Evolutionary conservation across 2,329 filamentous ascomycete species (phyloP).

Genomic region (Lasiodiplodia citricola): DNA sequence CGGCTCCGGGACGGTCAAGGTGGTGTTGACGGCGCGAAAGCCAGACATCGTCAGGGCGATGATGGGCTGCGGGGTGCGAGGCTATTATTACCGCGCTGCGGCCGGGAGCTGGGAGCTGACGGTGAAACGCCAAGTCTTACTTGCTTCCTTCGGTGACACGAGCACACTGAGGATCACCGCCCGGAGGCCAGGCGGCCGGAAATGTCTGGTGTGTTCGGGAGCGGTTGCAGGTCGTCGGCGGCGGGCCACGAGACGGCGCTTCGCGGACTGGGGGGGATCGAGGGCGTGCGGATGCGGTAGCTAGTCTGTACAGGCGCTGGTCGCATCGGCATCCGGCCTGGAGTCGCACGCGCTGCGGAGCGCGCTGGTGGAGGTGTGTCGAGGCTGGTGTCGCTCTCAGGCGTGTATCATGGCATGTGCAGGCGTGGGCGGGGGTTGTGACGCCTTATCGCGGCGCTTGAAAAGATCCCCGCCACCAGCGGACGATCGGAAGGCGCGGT

Average conservation of each 20-base stretch:
- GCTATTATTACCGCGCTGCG: constrained; percentile 26
- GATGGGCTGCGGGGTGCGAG: constrained; percentile 24
- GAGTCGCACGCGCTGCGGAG: constrained; percentile 21
- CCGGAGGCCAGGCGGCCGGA: constrained; percentile 27
- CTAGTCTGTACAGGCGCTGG: constrained; percentile 19
- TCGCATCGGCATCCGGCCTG: constrained; percentile 26
- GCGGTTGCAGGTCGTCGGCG: constrained; percentile 12
- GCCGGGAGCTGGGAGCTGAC: constrained; percentile 27
- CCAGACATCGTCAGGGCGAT: constrained; percentile 53
- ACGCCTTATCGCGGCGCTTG: constrained; percentile 22
- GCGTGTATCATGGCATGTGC: constrained; percentile 27
- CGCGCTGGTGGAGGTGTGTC: constrained; percentile 5
- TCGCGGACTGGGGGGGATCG: constrained; percentile 2
- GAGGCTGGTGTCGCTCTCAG: constrained; percentile 22
- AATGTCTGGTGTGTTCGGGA: constrained; percentile 24
- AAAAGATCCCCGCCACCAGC: constrained; percentile 23
- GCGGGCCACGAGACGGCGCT: constrained; percentile 21
- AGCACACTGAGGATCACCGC: constrained; percentile 25
- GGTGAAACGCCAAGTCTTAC: constrained; percentile 29
- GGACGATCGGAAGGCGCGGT: constrained; percentile 19
- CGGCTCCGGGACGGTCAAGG: constrained; percentile 50
- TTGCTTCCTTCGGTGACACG: constrained; percentile 27
- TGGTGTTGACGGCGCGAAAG: constrained; percentile 67
- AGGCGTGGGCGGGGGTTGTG: constrained; percentile 15
- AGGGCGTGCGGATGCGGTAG: constrained; percentile 11